A percentile compares a stretch with the other conserved stretches of the same genome.
These are phyloP conservation scores for Cryphonectria japonica DNA, from an alignment of 2,329 filamentous ascomycete genomes.

Conservation along the genomic window DNA sequence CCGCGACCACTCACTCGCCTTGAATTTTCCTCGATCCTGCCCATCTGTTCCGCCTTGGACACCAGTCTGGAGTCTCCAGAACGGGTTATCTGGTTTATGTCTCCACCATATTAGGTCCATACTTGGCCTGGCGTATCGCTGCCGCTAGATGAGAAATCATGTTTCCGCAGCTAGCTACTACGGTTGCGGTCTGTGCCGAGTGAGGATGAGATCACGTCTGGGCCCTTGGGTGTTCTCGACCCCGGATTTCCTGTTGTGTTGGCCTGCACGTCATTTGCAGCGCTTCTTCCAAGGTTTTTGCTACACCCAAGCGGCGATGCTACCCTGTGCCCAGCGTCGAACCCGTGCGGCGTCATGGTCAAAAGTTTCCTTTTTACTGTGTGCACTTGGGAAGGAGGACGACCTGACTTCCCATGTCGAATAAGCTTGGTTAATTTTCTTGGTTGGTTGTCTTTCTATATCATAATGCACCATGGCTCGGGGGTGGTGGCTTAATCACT, in stretches of 20 bases:
- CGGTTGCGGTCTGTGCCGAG: not conserved
- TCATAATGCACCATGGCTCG: not conserved
- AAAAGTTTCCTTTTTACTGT: not conserved
- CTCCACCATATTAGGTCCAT: not conserved
- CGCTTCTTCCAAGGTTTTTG: slow-evolving; percentile 26
- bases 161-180: not conserved
- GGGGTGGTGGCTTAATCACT: not conserved
- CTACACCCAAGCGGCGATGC: not conserved
- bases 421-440: not conserved
- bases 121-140: not conserved
- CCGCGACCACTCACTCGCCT: not conserved
- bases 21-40: not conserved
- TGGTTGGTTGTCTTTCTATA: not conserved
- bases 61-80: not conserved
- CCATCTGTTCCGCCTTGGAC: not conserved
- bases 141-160: not conserved
- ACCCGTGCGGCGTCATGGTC: not conserved
- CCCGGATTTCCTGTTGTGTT: not conserved
- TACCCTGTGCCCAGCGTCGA: not conserved
- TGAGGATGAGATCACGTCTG: not conserved
- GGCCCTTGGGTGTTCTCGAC: not conserved
- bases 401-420: not conserved
- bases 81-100: not conserved
- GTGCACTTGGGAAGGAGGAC: not conserved
- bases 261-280: slow-evolving; percentile 21